Evolutionary conservation across 768 basidiomycete genomes (phyloP), one percentile per base, ranked within the genome.

Genomic region (Paxillus ammoniavirescens): DNA sequence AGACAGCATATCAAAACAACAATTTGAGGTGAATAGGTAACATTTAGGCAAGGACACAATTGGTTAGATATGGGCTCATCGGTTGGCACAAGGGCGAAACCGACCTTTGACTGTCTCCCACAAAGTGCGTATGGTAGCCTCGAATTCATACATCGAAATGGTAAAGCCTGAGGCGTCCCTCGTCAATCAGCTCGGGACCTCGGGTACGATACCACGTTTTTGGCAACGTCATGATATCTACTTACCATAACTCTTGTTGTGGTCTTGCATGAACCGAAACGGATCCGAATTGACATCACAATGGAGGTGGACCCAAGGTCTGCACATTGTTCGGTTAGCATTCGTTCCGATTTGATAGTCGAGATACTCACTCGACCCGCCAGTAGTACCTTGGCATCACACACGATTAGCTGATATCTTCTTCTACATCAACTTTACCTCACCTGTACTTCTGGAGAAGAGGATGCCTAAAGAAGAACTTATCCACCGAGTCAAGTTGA

Each of bases 71-170:
- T 59, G 76, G 77, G 36, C 78, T 72, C 7, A 35, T 26, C 12
- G n/a, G 30, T 69, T 18, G 73, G 54, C 41, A 69, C 59, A 56
- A 49, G 69, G 65, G 61, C 68, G 73, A 12, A 41, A 26, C 26
- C 2, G 21, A 80, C 83, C 75, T 67, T 80, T 83, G 17, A 83
- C 81, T 1, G 76, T 74, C 7, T 76, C 71, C 86, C 88, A 89
- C 2, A 90, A 68, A 0, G 83, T 78, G 1, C 76, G 72, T 40
- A 90, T 84, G 5, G 87, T 89, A 47, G 78, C 73, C 40, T 75
- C 73, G 63, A 80, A 87, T 63, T 90, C 88, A 64, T 68, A 67
- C 53, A 88, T 69, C 0, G 83, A 77, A 42, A 89, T 78, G 0
- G 84, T 86, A 66, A 86, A 89, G 2, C 79, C 80, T 81, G 43